Evolutionary conservation across 176 grass and related monocot species (phyloP), one percentile per base, ranked within the genome.

Genomic region (Carex scoparia): DNA sequence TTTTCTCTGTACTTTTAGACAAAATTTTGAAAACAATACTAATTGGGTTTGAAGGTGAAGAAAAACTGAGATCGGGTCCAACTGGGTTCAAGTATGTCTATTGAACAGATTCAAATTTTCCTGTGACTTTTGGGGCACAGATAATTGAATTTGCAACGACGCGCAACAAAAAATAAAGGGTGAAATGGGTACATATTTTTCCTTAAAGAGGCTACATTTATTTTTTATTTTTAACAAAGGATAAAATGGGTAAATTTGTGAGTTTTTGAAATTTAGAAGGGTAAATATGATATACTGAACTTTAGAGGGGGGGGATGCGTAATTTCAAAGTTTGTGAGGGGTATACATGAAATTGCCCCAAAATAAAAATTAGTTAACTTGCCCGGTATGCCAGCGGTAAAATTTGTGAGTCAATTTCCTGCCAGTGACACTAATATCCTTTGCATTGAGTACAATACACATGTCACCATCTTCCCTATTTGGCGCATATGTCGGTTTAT

Each of bases 351-450:
- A 23, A 23, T 23, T 23, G 23, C 23, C 23, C 23, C 23, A 23
- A 23, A 23, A 23, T 23, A 10, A 65, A 49, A 81, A 73, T 75
- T 81, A 69, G 49, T 32, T 55, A 27, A 69, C 88, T 89, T 91
- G 88, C 93, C 96, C 96, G 60, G 96, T 99, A 77, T 99, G 96
- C 93, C 93, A 99, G 33, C 86, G 92, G 69, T 99, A 95, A 81
- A 99, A 92, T 80, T 99, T 99, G 77, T 95, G 72, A 4, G 91
- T 94, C 96, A 99, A 84, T 86, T 99, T 99, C 70, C 93, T 90
- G 85, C 96, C 96, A 19, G 91, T 95, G 62, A 95, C 90, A 61
- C 88, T 83, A 4, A 99, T 85, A 84, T 99, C 93, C 83, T 99
- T 95, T 46, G 93, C 96, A 89, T 99, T 99, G 62, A 99, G 81